Base-by-base conservation (phyloP, 2,329 filamentous ascomycete genomes). In the Aspergillus melleus region DNA sequence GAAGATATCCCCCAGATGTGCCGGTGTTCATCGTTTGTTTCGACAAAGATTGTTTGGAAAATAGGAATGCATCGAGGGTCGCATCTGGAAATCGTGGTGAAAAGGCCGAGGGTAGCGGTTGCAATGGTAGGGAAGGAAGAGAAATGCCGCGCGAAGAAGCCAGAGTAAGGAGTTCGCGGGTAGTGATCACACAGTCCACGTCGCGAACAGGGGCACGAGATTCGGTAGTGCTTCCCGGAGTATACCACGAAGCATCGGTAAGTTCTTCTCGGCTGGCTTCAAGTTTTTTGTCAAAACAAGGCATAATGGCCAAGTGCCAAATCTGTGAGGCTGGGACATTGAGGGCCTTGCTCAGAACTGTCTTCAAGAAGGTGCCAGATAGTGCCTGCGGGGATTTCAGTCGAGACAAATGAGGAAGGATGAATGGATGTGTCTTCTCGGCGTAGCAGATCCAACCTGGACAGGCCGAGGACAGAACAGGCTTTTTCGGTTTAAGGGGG, bases 371-470 rank as follows among this genome's bases (percentile, higher is more conserved):
- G 0, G 92, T 97, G 12, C 95, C 95, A 64, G 91, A 90, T 55
- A 99, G 79, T 26, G 95, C 94, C 76, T 99, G 95, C 14, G 95
- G 94, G 5, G 93, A 97, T 75, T 98, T 99, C 64, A 98, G 83
- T 53, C 87, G 87, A 59, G 93, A 97, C 56, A 99, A 83, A 75
- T 99, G 92, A 29, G 92, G 92, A 53, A 99, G 83, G 57, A 98
- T 88, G 71, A 97, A 89, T 1, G 95, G 92, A 71, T 99, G 95
- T 57, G 94, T 98, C 79, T 99, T 98, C 76, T 99, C 95, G 26
- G 94, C 94, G 72, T 99, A 99, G 78, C 95, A 99, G 58, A 99
- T 94, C 93, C 96, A 99, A 8, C 95, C 95, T 0, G 95, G 95
- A 74, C 95, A 99, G 20, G 92, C 92, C 3, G 93, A 93, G 9